These are phyloP conservation scores for Trichoderma lentiforme DNA, from an alignment of 2,329 filamentous ascomycete species.

Conservation along the genomic window DNA sequence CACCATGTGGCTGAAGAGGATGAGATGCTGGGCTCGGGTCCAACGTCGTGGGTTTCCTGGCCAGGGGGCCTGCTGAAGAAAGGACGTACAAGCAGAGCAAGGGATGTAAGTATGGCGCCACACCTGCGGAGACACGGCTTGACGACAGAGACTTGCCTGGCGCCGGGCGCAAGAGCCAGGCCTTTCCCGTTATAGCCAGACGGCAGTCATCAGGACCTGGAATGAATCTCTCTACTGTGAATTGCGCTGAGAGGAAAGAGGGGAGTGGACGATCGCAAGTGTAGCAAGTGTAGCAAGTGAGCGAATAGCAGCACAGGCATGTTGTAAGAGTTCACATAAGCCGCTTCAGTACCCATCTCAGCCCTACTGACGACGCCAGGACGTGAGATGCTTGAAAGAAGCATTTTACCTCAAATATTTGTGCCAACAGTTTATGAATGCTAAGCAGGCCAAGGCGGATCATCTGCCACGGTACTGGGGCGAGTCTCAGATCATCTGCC, in stretches of 20 bases:
- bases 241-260: neutral
- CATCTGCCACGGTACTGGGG: neutral
- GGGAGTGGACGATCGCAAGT: neutral
- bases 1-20: neutral
- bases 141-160: neutral
- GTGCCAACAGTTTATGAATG: neutral
- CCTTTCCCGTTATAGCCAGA: neutral
- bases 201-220: neutral
- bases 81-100: neutral
- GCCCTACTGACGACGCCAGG: neutral
- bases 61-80: neutral
- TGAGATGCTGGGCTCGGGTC: neutral
- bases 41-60: neutral
- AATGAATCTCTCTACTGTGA: neutral
- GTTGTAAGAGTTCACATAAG: neutral
- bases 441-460: neutral
- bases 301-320: neutral
- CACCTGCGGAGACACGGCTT: neutral
- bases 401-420: neutral
- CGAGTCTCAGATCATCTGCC: neutral
- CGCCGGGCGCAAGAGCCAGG: neutral
- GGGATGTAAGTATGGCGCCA: neutral
- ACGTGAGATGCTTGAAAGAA: neutral
- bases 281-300: neutral
- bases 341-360: neutral